These are phyloP conservation scores for Capronia americana DNA, from an alignment of 2,329 filamentous ascomycete species.

Conservation along the genomic window DNA sequence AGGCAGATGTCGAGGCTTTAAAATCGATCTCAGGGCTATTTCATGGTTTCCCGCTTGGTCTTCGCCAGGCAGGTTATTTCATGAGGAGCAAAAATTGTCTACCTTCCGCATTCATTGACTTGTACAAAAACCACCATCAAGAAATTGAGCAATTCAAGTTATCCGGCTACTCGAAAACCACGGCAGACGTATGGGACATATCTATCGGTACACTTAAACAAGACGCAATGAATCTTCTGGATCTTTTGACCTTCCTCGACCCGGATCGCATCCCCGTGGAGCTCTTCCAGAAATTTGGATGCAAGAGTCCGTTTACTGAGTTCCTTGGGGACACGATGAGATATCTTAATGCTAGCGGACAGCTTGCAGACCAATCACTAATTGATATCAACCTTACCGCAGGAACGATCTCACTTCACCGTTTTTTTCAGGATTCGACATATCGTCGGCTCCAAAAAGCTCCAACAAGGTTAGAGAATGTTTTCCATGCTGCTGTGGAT, in stretches of 20 bases:
- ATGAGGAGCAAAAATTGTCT: slow-evolving; percentile 3
- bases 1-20: not conserved
- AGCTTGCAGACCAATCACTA: slow-evolving; percentile 2
- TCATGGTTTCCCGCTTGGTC: slow-evolving; percentile 4
- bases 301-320: slow-evolving; percentile 1
- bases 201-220: not conserved
- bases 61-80: slow-evolving; percentile 3
- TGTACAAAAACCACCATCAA: slow-evolving; percentile 1
- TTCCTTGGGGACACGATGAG: slow-evolving; percentile 3
- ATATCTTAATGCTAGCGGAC: slow-evolving; percentile 5
- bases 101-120: slow-evolving; percentile 3
- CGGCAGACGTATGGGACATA: slow-evolving; percentile 3
- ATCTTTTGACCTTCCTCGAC: slow-evolving; percentile 21
- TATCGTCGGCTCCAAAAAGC: slow-evolving; percentile 3
- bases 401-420: slow-evolving; percentile 4
- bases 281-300: slow-evolving; percentile 3
- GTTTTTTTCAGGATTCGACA: slow-evolving; percentile 1
- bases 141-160: slow-evolving; percentile 4
- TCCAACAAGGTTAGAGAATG: slow-evolving; percentile 2
- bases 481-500: slow-evolving; percentile 3
- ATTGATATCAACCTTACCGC: slow-evolving; percentile 4
- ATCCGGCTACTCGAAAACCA: slow-evolving; percentile 4
- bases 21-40: slow-evolving; percentile 2
- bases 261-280: slow-evolving; percentile 2
- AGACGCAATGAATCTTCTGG: slow-evolving; percentile 42